Percentiles rank a stretch among this genome's conserved stretches.
Conservation (phyloP, 2,329 filamentous ascomycete genomes). For the Macrophomina pseudophaseolina region DNA sequence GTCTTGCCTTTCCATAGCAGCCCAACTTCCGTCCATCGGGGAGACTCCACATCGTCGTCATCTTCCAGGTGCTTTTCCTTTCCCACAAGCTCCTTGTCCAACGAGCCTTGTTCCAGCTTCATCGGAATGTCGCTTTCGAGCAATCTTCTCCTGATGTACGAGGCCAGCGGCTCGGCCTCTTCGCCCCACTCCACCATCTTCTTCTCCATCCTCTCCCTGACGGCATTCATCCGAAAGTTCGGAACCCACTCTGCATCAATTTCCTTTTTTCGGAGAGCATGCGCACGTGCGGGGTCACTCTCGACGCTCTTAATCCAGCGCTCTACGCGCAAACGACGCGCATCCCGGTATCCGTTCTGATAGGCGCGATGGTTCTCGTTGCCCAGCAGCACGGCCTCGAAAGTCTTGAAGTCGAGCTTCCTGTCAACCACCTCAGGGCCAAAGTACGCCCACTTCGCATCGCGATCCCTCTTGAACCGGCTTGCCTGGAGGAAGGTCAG, state of each 20-base stretch:
- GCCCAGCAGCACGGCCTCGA: constrained; percentile 2
- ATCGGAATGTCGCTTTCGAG: constrained; percentile 8
- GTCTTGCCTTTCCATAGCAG: constrained; percentile 1
- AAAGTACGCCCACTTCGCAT: not conserved
- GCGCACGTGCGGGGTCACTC: not conserved
- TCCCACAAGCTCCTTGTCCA: not conserved
- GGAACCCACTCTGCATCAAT: constrained; percentile 9
- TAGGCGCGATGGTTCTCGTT: constrained; percentile 13
- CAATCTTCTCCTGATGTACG: not conserved
- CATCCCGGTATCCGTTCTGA: constrained; percentile 10
- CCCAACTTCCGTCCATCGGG: not conserved
- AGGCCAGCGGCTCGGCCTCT: not conserved
- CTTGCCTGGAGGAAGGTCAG: not conserved
- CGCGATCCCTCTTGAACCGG: constrained; percentile 2
- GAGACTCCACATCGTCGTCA: not conserved
- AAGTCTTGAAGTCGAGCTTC: constrained; percentile 6
- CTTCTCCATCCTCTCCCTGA: not conserved
- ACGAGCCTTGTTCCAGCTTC: not conserved
- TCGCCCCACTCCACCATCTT: constrained; percentile 11
- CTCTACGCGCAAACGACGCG: constrained; percentile 5
- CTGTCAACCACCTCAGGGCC: not conserved
- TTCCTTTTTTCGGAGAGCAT: not conserved
- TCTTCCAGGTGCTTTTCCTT: not conserved
- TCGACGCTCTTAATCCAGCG: not conserved
- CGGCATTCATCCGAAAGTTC: constrained; percentile 11